Evolutionary conservation across 768 basidiomycete species (phyloP), one percentile per base, ranked within the genome.

Genomic region (Solioccasus polychromus): DNA sequence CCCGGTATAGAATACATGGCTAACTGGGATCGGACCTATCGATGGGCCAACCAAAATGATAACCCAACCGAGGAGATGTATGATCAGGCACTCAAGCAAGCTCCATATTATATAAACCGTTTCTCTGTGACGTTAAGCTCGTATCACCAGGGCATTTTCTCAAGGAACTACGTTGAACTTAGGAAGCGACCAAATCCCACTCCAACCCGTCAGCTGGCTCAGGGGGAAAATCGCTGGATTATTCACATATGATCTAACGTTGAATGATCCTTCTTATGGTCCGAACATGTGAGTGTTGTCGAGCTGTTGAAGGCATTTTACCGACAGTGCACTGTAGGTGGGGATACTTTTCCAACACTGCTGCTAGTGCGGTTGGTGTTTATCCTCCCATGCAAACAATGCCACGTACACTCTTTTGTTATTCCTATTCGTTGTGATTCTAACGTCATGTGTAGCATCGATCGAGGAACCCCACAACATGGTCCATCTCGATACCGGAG

Each of bases 401-500:
- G 39, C 49, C 42, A 31, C 30, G 54, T 55, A 43, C 5, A 44
- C 3, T 8, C 10, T 5, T 8, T 1, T 1, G 12, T 34, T 8
- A 22, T 29, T 12, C 6, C 4, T 34, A 15, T 14, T 35, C 1
- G 4, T 19, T 3, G 3, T 34, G 10, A 20, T 36, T 19, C 26
- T 54, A 5, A 58, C n/a, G 32, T 0, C 37, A 32, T 14, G 11
- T 23, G 3, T 31, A 58, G 56, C 48, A 2, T 55, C 57, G 11
- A 1, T 58, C 9, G 56, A 58, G 34, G 57, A 59, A 29, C 20
- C 56, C 23, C 56, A 58, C 2, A 58, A 58, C 44, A 44, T 31
- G 45, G 29, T 59, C 4, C 56, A 58, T 41, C 30, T 58, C 6
- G 41, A 58, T 23, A 35, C 19, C 8, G 57, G 57, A 0, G 56